Evolutionary conservation across 306 rosid genomes (phyloP).

Genomic region (Chamaecrista fasciculata): DNA sequence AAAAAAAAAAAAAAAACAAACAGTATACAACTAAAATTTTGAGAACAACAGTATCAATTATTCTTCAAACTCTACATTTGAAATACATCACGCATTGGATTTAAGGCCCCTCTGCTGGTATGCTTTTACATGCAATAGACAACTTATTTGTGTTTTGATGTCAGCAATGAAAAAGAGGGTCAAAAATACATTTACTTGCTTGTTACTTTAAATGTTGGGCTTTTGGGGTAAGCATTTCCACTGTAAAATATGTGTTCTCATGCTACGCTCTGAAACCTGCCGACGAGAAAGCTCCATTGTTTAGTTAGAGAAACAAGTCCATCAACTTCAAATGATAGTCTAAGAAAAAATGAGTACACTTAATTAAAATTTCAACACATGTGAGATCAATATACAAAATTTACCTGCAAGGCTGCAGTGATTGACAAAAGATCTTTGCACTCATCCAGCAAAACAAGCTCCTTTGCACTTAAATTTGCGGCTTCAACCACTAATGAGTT

Average conservation of each 20-base stretch:
- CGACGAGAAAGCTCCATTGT: slow-evolving; percentile 18
- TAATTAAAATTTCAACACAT: neutral
- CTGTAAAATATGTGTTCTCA: slow-evolving; percentile 72
- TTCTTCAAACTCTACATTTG: slow-evolving; percentile 31
- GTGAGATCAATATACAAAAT: neutral
- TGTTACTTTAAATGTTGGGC: slow-evolving; percentile 39
- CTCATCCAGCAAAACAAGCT: slow-evolving; percentile 74
- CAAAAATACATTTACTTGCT: slow-evolving; percentile 37
- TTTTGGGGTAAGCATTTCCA: slow-evolving; percentile 45
- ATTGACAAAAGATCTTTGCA: slow-evolving; percentile 69
- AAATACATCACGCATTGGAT: slow-evolving; percentile 32
- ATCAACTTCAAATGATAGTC: neutral
- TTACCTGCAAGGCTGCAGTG: slow-evolving; percentile 74
- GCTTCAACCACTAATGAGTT: slow-evolving; percentile 64
- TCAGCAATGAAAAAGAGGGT: slow-evolving; percentile 45
- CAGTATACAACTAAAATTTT: slow-evolving; percentile 42
- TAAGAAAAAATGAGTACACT: slow-evolving; percentile 22
- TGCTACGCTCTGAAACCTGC: slow-evolving; percentile 82
- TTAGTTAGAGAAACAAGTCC: neutral
- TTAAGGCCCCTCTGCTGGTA: slow-evolving; percentile 26
- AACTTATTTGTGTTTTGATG: slow-evolving; percentile 32
- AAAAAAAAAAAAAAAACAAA: slow-evolving; percentile 17
- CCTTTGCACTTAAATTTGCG: slow-evolving; percentile 60
- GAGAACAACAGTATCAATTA: slow-evolving; percentile 35
- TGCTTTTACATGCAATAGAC: neutral